These are phyloP conservation scores for Sordaria brevicollis DNA, from an alignment of 495 filamentous ascomycete genomes.

Conservation along the genomic window DNA sequence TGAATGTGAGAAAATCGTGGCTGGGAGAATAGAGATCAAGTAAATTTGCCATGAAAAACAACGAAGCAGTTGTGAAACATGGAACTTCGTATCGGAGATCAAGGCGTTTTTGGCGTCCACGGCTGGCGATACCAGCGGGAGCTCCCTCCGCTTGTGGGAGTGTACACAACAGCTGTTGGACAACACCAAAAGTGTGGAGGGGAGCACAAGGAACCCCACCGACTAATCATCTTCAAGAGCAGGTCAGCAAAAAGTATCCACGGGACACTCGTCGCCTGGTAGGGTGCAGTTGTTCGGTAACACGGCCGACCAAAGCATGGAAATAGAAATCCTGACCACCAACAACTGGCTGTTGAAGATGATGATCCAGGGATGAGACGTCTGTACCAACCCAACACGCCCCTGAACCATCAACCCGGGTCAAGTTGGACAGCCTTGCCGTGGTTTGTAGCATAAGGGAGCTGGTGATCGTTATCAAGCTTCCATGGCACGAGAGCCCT, in stretches of 20 bases:
- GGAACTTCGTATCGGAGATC: not conserved
- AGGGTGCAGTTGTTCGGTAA: not conserved
- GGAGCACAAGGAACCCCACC: not conserved
- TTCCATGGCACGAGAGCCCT: not conserved
- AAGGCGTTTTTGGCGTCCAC: not conserved
- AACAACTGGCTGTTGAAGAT: not conserved
- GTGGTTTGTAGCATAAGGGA: not conserved
- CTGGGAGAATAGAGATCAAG: not conserved
- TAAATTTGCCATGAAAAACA: not conserved
- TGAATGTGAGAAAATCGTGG: not conserved
- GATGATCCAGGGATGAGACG: not conserved
- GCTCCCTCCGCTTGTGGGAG: not conserved
- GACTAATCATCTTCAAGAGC: not conserved
- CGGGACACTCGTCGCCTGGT: not conserved
- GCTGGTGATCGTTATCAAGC: not conserved
- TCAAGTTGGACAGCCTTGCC: not conserved
- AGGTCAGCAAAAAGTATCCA: not conserved
- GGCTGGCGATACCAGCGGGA: not conserved
- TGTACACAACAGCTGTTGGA: not conserved
- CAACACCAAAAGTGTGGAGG: not conserved
- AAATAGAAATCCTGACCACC: not conserved
- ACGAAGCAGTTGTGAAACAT: not conserved
- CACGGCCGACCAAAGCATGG: not conserved
- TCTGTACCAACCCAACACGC: not conserved
- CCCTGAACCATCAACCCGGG: not conserved